These are phyloP conservation scores for Aspergillus sergii DNA, from an alignment of 2,329 filamentous ascomycete species.

Conservation along the genomic window DNA sequence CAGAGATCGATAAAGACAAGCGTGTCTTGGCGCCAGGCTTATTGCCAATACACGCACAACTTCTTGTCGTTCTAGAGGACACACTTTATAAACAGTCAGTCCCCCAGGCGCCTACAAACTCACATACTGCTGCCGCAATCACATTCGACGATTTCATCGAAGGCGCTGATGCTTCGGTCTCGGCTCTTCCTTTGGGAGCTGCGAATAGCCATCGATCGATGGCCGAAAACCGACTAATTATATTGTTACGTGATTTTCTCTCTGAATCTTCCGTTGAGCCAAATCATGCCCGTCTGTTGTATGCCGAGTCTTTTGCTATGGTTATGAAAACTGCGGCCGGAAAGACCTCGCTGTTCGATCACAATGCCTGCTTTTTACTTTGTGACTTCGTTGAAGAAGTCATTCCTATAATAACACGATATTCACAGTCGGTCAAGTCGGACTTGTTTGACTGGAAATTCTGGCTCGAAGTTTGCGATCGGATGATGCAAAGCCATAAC, in stretches of 20 bases:
- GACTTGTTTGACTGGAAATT: slow-evolving; percentile 66
- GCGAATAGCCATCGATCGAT: slow-evolving; percentile 76
- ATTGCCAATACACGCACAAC: slow-evolving; percentile 78
- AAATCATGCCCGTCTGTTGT: slow-evolving; percentile 64
- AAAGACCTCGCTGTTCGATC: slow-evolving; percentile 77
- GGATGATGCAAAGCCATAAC: slow-evolving; percentile 81
- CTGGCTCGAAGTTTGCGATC: slow-evolving; percentile 78
- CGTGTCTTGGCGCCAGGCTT: slow-evolving; percentile 73
- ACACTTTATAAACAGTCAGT: slow-evolving; percentile 74
- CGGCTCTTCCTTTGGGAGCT: slow-evolving; percentile 65
- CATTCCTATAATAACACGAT: slow-evolving; percentile 67
- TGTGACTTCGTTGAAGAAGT: slow-evolving; percentile 89
- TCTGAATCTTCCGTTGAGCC: slow-evolving; percentile 61
- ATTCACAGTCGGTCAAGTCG: slow-evolving; percentile 52
- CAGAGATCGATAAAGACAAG: slow-evolving; percentile 55
- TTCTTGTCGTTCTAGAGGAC: slow-evolving; percentile 76
- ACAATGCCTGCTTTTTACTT: slow-evolving; percentile 82
- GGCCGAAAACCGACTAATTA: slow-evolving; percentile 84
- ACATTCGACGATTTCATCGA: slow-evolving; percentile 69
- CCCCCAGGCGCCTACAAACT: slow-evolving; percentile 49
- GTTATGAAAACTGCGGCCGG: slow-evolving; percentile 74
- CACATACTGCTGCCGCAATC: slow-evolving; percentile 53
- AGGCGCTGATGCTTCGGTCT: slow-evolving; percentile 66
- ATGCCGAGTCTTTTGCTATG: slow-evolving; percentile 73
- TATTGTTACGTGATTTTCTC: slow-evolving; percentile 79